Percentiles rank a stretch among this genome's conserved stretches.
Conservation (phyloP, 1,284 basidiomycete species). For the Ganoderma meredithae region DNA sequence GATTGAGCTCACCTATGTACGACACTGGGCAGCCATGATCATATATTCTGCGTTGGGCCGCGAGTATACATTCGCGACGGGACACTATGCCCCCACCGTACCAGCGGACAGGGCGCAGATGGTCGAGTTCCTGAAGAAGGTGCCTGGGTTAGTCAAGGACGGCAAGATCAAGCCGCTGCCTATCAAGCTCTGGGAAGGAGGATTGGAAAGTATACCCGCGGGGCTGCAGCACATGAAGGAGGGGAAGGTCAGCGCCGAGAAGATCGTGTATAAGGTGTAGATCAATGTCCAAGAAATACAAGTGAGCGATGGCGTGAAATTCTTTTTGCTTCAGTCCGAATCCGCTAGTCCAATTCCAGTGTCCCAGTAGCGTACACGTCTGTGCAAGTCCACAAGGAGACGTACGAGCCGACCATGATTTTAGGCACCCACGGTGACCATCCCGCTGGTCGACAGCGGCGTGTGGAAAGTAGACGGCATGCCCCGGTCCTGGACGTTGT, state of each 20-base stretch:
- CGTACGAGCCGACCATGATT: neutral
- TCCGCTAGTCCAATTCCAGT: neutral
- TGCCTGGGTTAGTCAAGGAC: conserved; percentile 29
- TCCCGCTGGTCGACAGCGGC: neutral
- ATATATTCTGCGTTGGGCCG: conserved; percentile 32
- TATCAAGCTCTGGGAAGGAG: conserved; percentile 33
- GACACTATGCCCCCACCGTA: conserved; percentile 11
- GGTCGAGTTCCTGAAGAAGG: conserved; percentile 30
- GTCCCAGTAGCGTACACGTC: neutral
- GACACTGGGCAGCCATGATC: conserved; percentile 21
- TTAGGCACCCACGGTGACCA: conserved; percentile 2
- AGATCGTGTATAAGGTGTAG: conserved; percentile 32
- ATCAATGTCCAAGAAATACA: too few relatives aligned
- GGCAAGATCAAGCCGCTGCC: conserved; percentile 31
- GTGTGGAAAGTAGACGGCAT: neutral
- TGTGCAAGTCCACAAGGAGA: neutral
- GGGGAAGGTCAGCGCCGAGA: conserved; percentile 35
- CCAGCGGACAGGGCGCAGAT: conserved; percentile 31
- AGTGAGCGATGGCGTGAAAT: too few relatives aligned
- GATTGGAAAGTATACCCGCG: conserved; percentile 28
- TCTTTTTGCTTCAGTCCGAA: neutral
- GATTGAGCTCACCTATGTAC: neutral
- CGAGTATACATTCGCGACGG: conserved; percentile 19
- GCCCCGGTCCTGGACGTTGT: too few relatives aligned
- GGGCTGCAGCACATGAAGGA: conserved; percentile 35